These are phyloP conservation scores for Stentor roeselii DNA, from an alignment of 73 alveolate genomes.

Conservation along the genomic window DNA sequence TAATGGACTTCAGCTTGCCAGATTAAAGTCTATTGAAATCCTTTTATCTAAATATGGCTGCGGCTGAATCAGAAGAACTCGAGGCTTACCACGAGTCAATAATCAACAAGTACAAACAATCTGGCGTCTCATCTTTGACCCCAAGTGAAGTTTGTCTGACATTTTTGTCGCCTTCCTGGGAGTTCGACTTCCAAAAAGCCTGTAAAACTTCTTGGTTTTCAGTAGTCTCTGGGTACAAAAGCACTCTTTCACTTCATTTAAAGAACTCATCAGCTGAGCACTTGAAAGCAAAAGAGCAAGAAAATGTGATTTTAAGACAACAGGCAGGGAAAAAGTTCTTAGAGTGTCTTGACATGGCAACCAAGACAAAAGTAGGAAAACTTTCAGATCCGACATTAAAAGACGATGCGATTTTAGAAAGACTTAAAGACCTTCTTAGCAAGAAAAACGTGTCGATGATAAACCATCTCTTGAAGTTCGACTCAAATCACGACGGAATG, in stretches of 20 bases:
- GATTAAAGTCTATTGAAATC: no score
- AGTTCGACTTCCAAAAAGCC: not conserved
- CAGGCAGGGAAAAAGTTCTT: not conserved
- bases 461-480: not conserved
- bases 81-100: not conserved
- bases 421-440: slow-evolving; percentile 4
- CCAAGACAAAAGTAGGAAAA: not conserved
- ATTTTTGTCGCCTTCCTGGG: not conserved
- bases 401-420: not conserved
- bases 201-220: not conserved
- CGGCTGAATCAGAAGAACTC: not conserved
- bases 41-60: not conserved
- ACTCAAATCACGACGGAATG: slow-evolving; percentile 19
- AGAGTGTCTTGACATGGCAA: not conserved
- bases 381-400: not conserved
- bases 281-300: not conserved
- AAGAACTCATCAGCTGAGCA: not conserved
- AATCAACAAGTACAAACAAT: not conserved
- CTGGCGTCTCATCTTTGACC: not conserved
- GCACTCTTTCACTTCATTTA: not conserved
- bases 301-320: not conserved
- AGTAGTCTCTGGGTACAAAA: not conserved
- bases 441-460: not conserved
- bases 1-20: no score
- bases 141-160: not conserved